Conservation (phyloP, 345 rosid species). For the Gossypioides kirkii region DNA sequence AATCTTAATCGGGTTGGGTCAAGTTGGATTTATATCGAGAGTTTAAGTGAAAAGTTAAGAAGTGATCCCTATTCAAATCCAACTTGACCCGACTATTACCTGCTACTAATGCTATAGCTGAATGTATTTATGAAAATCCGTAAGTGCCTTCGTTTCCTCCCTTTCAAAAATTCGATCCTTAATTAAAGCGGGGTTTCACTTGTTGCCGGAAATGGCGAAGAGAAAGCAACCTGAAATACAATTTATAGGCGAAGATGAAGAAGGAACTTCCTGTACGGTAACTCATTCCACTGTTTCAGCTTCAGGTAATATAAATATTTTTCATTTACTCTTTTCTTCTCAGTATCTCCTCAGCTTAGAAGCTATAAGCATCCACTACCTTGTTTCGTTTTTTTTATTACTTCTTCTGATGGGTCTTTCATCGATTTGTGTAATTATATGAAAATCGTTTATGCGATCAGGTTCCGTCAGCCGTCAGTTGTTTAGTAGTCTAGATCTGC, state of each 20-base stretch:
- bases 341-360: background rate
- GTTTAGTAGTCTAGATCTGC: background rate
- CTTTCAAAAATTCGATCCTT: background rate
- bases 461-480: background rate
- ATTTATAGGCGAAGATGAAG: background rate
- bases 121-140: background rate
- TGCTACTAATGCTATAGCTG: background rate
- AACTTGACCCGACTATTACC: no score
- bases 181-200: background rate
- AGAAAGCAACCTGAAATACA: background rate
- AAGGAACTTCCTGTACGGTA: background rate
- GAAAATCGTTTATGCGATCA: background rate
- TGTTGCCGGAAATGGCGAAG: background rate
- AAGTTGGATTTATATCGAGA: no score
- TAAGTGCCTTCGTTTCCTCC: background rate
- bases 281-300: background rate
- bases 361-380: background rate
- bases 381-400: background rate
- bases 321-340: background rate
- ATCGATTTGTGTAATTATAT: background rate
- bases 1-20: no score
- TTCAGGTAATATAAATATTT: background rate
- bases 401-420: background rate
- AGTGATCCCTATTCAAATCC: no score
- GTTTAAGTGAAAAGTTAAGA: no score